These are phyloP conservation scores for Effrenium voratum DNA, from an alignment of 73 alveolate genomes.

Conservation along the genomic window DNA sequence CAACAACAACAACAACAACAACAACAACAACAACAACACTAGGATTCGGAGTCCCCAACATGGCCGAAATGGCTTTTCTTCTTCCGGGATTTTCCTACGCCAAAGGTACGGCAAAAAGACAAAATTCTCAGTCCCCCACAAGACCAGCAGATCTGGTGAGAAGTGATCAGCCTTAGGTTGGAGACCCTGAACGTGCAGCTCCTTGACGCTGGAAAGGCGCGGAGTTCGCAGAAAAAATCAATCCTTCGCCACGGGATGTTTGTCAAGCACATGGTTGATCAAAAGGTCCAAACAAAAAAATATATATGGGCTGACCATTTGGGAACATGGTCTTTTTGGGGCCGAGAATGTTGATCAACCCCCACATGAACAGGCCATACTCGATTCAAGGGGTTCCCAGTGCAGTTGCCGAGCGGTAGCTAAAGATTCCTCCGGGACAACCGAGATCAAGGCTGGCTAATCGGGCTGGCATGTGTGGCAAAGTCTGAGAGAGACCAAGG, in stretches of 20 bases:
- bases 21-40: no score
- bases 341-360: neutral
- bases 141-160: neutral
- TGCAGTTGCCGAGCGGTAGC: no score
- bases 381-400: no score
- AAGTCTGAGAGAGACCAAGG: neutral
- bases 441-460: no score
- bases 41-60: no score
- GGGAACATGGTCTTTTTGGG: neutral
- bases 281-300: neutral
- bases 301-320: neutral
- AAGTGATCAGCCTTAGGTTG: constrained; percentile 26
- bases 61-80: no score
- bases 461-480: neutral
- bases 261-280: neutral
- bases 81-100: neutral
- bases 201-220: constrained; percentile 59
- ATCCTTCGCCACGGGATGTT: neutral
- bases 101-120: neutral
- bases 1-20: no score
- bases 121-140: neutral
- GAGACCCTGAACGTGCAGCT: constrained; percentile 78
- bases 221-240: neutral
- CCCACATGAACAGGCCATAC: no score
- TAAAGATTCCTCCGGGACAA: no score